These are phyloP conservation scores for Juncus inflexus DNA, from an alignment of 176 grass and related monocot genomes.

Conservation along the genomic window DNA sequence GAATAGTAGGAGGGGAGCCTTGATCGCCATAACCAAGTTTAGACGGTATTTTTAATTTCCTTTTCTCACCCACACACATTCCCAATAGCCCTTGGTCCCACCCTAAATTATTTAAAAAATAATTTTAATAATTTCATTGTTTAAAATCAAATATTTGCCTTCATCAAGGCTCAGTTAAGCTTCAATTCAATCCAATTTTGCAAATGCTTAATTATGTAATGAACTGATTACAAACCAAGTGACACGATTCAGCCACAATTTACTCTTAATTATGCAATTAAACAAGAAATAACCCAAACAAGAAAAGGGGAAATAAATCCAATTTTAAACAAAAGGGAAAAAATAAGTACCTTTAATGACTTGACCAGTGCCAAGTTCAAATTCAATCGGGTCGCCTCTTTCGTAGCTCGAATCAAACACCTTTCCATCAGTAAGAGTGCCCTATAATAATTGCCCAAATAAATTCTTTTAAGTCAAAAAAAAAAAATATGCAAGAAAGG, in stretches of 20 bases:
- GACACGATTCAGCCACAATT: no score
- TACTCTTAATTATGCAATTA: background rate
- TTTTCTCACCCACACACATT: slow-evolving; percentile 93
- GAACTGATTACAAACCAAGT: no score
- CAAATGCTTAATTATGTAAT: no score
- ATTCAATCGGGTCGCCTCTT: slow-evolving; percentile 95
- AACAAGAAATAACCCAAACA: background rate
- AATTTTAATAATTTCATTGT: slow-evolving; percentile 18
- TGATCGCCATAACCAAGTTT: slow-evolving; percentile 87
- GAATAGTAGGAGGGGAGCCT: slow-evolving; percentile 86
- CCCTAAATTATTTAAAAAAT: slow-evolving; percentile 32
- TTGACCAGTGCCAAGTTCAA: slow-evolving; percentile 91
- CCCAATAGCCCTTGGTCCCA: slow-evolving; percentile 97
- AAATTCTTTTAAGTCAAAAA: background rate
- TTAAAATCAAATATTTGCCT: background rate
- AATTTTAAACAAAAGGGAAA: background rate
- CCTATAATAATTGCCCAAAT: slow-evolving; percentile 42
- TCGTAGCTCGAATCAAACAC: slow-evolving; percentile 98
- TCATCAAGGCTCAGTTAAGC: background rate
- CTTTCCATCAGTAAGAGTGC: slow-evolving; percentile 82
- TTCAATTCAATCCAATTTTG: no score
- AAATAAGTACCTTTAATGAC: slow-evolving; percentile 77
- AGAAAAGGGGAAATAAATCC: background rate
- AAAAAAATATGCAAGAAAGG: background rate
- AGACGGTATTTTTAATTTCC: slow-evolving; percentile 94